Evolutionary conservation across 176 grass and related monocot genomes (phyloP).

Genomic region (Musa beccarii): DNA sequence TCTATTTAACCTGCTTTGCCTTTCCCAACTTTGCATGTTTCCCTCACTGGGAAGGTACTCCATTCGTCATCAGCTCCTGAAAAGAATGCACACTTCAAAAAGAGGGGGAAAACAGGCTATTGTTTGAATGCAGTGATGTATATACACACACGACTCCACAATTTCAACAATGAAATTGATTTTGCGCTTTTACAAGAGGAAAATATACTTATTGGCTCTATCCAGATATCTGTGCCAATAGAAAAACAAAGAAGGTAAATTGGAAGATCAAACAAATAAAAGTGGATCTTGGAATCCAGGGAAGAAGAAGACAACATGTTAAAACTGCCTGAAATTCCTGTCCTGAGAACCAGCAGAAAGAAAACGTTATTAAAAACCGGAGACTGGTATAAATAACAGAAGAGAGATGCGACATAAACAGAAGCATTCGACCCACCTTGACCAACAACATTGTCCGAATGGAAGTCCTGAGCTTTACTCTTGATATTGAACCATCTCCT

Average conservation of each 20-base stretch:
- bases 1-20: conserved; percentile 64
- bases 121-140: neutral
- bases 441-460: conserved; percentile 40
- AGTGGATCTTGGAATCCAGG: neutral
- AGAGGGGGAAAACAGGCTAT: conserved; percentile 3
- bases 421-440: conserved; percentile 24
- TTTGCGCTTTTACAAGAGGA: too few species aligned
- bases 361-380: neutral
- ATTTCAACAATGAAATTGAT: too few species aligned
- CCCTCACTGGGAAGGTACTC: conserved; percentile 67
- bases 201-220: neutral
- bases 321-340: neutral
- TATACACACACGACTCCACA: too few species aligned
- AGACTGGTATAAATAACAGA: neutral
- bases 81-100: neutral
- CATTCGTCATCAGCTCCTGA: conserved; percentile 15
- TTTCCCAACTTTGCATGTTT: conserved; percentile 59
- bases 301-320: neutral
- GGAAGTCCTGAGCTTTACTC: conserved; percentile 65
- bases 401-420: neutral
- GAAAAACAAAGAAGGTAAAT: too few species aligned
- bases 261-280: neutral
- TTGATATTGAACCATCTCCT: conserved; percentile 93
- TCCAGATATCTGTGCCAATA: neutral
- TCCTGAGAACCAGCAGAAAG: neutral